Evolutionary conservation across 192 early-diverging fungal species (phyloP), one percentile per base, ranked within the genome.

Genomic region (Umbelopsis isabellina): DNA sequence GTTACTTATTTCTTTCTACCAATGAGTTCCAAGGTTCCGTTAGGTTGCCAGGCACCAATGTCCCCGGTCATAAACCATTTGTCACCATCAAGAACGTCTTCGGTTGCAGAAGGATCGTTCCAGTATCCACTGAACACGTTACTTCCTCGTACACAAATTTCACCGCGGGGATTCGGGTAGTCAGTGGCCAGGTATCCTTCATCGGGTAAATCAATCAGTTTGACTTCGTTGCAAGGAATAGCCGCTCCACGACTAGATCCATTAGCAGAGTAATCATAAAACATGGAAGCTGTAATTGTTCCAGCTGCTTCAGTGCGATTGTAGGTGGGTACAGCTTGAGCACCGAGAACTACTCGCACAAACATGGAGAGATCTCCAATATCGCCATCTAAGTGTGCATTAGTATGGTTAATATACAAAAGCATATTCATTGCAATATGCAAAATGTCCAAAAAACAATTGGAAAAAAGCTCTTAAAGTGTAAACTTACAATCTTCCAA

Each of bases 51-150:
- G 61, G 76, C 79, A n/a, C 88, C 95, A 52, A 96, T 84, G 70
- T 93, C 90, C 44, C 95, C 93, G 12, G 94, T 93, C 71, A 86
- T 86, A 18, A 89, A 82, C 96, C 96, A 98, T 7, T 95, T 95
- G 78, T 95, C 93, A 16, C 78, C 75, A 52, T 91, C 87, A 25
- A 97, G 74, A 7, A 87, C 79, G 76, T 93, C 91, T 35, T 64
- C 51, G 15, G 95, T 95, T 69, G 93, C 88, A 15, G 79, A 79
- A 22, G 78, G 80, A 64, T 90, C 87, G 69, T 92, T 91, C 80
- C 86, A 93, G 76, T 98, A 98, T 2, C 92, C 93, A 69, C 80
- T 84, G 78, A 97, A 93, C 44, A 92, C 87, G 55, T 86, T 86
- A 23, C 79, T 72, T 2, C 95, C 95, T 35, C 93, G 87, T 47